Percentiles rank a stretch among this genome's conserved stretches.
Evolutionary conservation across 768 basidiomycete species (phyloP).

Genomic region (Stropharia rugosoannulata): DNA sequence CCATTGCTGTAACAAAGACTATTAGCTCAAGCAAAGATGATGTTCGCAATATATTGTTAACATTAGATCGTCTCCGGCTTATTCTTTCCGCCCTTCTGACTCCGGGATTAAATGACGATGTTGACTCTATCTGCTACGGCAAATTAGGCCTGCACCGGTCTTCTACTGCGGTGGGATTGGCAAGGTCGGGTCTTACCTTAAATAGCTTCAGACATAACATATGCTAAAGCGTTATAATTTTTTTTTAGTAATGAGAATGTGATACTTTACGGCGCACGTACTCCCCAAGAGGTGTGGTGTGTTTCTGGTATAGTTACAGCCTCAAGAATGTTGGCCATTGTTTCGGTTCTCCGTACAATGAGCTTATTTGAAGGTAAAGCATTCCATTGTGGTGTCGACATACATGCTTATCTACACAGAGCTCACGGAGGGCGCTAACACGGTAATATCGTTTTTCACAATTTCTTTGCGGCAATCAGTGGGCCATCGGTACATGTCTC

Average conservation of each 20-base stretch:
- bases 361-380: slow-evolving; percentile 65
- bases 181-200: slow-evolving; percentile 35
- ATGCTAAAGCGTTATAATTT: not conserved
- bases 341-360: slow-evolving; percentile 67
- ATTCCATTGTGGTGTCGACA: not conserved
- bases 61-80: slow-evolving; percentile 54
- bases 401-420: slow-evolving; percentile 41
- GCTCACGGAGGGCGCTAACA: slow-evolving; percentile 63
- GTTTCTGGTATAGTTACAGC: slow-evolving; percentile 73
- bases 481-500: slow-evolving; percentile 59
- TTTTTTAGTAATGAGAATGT: slow-evolving; percentile 35
- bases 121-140: slow-evolving; percentile 65
- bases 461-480: slow-evolving; percentile 64
- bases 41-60: slow-evolving; percentile 40
- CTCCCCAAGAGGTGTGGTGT: slow-evolving; percentile 59
- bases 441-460: slow-evolving; percentile 79
- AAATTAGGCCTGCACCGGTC: slow-evolving; percentile 51
- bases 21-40: slow-evolving; percentile 46
- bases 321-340: slow-evolving; percentile 62
- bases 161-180: slow-evolving; percentile 41
- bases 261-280: slow-evolving; percentile 37
- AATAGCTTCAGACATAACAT: slow-evolving; percentile 4
- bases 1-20: slow-evolving; percentile 47
- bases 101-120: slow-evolving; percentile 64
- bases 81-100: slow-evolving; percentile 68